These are phyloP conservation scores for Sporothrix inflata DNA, from an alignment of 2,329 filamentous ascomycete genomes.

Conservation along the genomic window DNA sequence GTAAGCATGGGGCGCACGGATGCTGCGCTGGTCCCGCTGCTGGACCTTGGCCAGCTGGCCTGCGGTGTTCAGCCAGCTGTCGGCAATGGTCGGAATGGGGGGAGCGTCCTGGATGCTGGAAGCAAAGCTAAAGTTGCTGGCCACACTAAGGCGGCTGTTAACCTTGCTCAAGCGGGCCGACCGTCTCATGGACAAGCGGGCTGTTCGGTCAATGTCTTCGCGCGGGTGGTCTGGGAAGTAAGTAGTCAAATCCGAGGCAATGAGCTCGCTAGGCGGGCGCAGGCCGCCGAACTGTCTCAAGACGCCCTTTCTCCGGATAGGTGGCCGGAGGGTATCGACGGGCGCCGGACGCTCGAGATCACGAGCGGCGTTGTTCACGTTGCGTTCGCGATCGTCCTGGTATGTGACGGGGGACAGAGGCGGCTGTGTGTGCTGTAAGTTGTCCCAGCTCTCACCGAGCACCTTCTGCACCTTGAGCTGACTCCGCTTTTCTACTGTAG, in stretches of 20 bases:
- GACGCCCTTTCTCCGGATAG: slow-evolving; percentile 54
- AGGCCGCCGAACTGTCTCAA: slow-evolving; percentile 87
- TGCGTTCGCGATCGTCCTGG: slow-evolving; percentile 71
- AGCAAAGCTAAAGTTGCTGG: slow-evolving; percentile 89
- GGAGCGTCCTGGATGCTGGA: slow-evolving; percentile 92
- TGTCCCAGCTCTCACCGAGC: slow-evolving; percentile 83
- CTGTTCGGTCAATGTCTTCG: slow-evolving; percentile 93
- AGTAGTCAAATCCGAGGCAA: slow-evolving; percentile 91
- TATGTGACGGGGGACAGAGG: slow-evolving; percentile 81
- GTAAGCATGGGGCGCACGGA: slow-evolving; percentile 63
- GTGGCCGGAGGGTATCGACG: slow-evolving; percentile 49
- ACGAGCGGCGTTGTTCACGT: slow-evolving; percentile 62
- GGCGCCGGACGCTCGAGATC: slow-evolving; percentile 62
- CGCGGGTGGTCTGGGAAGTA: slow-evolving; percentile 96
- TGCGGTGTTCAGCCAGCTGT: slow-evolving; percentile 78
- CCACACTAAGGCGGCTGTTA: slow-evolving; percentile 89
- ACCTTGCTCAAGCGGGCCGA: slow-evolving; percentile 90
- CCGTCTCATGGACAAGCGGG: slow-evolving; percentile 86
- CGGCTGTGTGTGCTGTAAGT: slow-evolving; percentile 67
- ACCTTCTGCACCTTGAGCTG: slow-evolving; percentile 88
- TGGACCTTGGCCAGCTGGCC: slow-evolving; percentile 57
- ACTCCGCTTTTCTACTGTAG: slow-evolving; percentile 72
- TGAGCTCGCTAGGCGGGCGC: slow-evolving; percentile 92
- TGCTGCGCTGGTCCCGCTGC: slow-evolving; percentile 47
- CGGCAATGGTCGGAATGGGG: slow-evolving; percentile 92